Conservation (phyloP, 768 basidiomycete genomes). For the Termitomyces bulborhizus region DNA sequence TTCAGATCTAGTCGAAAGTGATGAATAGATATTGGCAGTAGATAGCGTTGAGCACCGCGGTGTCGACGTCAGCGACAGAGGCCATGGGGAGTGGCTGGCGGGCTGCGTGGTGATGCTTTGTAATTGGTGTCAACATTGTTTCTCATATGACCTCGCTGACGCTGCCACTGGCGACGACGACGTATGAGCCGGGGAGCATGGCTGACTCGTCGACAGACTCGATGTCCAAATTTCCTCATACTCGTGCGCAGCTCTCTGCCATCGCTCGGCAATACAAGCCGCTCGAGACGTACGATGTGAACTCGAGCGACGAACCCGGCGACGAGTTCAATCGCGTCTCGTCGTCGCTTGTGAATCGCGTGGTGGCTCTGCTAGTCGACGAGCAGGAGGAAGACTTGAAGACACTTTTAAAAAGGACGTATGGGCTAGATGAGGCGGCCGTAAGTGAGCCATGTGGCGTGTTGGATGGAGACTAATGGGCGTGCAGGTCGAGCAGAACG, state of each 20-base stretch:
- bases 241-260: slow-evolving; percentile 70
- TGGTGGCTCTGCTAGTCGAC: slow-evolving; percentile 65
- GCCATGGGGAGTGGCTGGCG: not conserved
- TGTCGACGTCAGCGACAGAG: too few species aligned
- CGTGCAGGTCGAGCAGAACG: slow-evolving; percentile 74
- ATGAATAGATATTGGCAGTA: too few species aligned
- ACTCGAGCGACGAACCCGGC: slow-evolving; percentile 37
- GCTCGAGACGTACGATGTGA: slow-evolving; percentile 54
- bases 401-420: slow-evolving; percentile 60
- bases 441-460: slow-evolving; percentile 34
- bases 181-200: slow-evolving; percentile 7
- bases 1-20: too few species aligned
- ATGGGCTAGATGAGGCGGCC: slow-evolving; percentile 62
- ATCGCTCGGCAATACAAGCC: slow-evolving; percentile 71
- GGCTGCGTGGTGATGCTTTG: not conserved
- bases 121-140: slow-evolving; percentile 2
- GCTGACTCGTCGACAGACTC: slow-evolving; percentile 2
- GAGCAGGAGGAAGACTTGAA: slow-evolving; percentile 91
- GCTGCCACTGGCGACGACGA: slow-evolving; percentile 4
- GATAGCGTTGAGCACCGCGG: too few species aligned
- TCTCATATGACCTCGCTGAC: slow-evolving; percentile 11
- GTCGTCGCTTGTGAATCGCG: slow-evolving; percentile 58
- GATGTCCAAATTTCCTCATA: slow-evolving; percentile 67
- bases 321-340: slow-evolving; percentile 50
- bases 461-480: slow-evolving; percentile 11